A percentile compares a stretch with the other conserved stretches of the same genome.
Evolutionary conservation across 441 rosid genomes (phyloP).

Genomic region (Bruguiera hainesii): DNA sequence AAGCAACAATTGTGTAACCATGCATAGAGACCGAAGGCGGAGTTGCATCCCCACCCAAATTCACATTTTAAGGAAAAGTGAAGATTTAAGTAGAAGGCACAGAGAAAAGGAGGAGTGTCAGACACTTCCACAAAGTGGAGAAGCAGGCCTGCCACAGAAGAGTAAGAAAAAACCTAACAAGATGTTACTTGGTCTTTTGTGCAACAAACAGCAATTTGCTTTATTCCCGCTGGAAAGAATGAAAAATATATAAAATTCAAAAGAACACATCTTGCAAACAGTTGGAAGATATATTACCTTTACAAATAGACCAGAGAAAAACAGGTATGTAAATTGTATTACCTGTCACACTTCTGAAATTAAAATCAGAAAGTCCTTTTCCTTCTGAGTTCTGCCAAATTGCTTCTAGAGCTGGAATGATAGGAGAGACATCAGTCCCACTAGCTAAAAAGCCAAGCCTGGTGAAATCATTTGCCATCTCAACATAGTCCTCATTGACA

Average conservation of each 20-base stretch:
- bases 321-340: constrained; percentile 3
- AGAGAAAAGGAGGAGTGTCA: too few species aligned
- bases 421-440: constrained; percentile 89
- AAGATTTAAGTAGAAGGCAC: too few species aligned
- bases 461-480: constrained; percentile 99
- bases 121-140: too few species aligned
- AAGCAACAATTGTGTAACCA: background rate
- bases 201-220: too few species aligned
- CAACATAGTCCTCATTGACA: constrained; percentile 90
- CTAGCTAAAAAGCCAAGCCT: constrained; percentile 96
- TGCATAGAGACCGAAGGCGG: background rate
- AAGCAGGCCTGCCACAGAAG: too few species aligned
- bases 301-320: constrained; percentile 1
- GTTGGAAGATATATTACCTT: background rate
- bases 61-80: too few species aligned
- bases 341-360: constrained; percentile 94
- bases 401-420: constrained; percentile 92
- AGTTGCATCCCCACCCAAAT: too few species aligned
- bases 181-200: too few species aligned
- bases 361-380: constrained; percentile 90
- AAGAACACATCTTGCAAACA: background rate
- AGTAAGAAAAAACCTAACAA: too few species aligned
- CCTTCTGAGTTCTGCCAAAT: constrained; percentile 97
- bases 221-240: background rate
- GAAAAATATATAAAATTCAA: background rate